Percentiles rank a stretch among this genome's conserved stretches.
Conservation (phyloP, 2,329 filamentous ascomycete genomes). For the Aspergillus aculeatinus region DNA sequence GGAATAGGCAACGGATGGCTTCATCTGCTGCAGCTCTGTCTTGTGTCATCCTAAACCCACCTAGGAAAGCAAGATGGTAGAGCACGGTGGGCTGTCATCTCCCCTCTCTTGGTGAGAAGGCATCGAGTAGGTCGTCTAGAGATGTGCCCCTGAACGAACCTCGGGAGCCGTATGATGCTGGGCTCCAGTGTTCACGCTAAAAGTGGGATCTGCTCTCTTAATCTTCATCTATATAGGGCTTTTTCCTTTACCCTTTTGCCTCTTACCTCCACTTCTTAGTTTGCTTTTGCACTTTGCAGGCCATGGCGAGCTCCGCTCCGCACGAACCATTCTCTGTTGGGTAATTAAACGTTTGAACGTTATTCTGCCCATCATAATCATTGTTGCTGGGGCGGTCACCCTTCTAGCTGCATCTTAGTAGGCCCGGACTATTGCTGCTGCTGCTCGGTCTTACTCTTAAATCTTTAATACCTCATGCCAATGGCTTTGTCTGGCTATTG, state of each 20-base stretch:
- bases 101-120: background rate
- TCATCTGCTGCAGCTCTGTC: conserved; percentile 7
- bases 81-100: background rate
- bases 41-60: background rate
- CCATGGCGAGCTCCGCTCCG: conserved; percentile 19
- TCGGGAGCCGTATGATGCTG: background rate
- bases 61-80: background rate
- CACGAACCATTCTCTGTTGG: conserved; percentile 20
- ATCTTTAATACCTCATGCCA: conserved; percentile 10
- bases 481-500: conserved; percentile 12
- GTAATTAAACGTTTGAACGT: conserved; percentile 17
- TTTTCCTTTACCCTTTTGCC: background rate
- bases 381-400: conserved; percentile 15
- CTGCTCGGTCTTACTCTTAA: conserved; percentile 5
- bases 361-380: conserved; percentile 22
- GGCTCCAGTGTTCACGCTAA: conserved; percentile 7
- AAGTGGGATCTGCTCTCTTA: conserved; percentile 1
- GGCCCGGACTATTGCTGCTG: conserved; percentile 7
- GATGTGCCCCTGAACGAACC: conserved; percentile 5
- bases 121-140: background rate
- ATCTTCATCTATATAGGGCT: conserved; percentile 6
- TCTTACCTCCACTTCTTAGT: conserved; percentile 3
- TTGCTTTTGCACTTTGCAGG: conserved; percentile 1
- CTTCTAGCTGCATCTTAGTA: conserved; percentile 19
- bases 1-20: conserved; percentile 4